Conservation (phyloP, 1,139 yeast species). For the Ogataea hybrid region DNA sequence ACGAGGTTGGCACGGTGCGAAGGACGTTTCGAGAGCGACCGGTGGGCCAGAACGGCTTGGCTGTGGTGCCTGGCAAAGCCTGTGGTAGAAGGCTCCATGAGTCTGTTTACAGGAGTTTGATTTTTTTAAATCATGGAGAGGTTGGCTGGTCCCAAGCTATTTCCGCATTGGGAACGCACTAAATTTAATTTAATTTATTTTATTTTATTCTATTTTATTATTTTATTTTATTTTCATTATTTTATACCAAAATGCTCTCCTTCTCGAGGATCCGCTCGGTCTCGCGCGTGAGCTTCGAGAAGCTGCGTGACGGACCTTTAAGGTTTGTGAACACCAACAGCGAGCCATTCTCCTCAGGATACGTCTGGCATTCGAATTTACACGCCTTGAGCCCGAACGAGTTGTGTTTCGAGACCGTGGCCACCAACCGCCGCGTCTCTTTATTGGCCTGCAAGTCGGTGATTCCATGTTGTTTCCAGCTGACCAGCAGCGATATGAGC, state of each 20-base stretch:
- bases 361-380: too few species aligned
- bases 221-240: background rate
- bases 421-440: too few species aligned
- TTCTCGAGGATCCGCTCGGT: too few species aligned
- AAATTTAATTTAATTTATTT: background rate
- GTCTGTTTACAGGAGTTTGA: background rate
- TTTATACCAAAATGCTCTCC: conserved; percentile 35
- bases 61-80: conserved; percentile 3
- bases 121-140: background rate
- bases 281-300: too few species aligned
- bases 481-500: too few species aligned
- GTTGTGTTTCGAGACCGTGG: too few species aligned
- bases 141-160: conserved; percentile 15
- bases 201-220: conserved; percentile 7
- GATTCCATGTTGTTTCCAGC: too few species aligned
- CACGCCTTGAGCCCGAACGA: too few species aligned
- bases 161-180: conserved; percentile 15
- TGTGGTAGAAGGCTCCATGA: conserved; percentile 3
- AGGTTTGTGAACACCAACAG: too few species aligned
- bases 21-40: background rate
- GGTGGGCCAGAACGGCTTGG: conserved; percentile 2
- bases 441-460: too few species aligned
- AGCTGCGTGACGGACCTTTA: too few species aligned
- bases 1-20: conserved; percentile 3
- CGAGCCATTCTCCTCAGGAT: too few species aligned